These are phyloP conservation scores for Dendrocalamus sinicus DNA, from an alignment of 176 grass and related monocot genomes.

Conservation along the genomic window DNA sequence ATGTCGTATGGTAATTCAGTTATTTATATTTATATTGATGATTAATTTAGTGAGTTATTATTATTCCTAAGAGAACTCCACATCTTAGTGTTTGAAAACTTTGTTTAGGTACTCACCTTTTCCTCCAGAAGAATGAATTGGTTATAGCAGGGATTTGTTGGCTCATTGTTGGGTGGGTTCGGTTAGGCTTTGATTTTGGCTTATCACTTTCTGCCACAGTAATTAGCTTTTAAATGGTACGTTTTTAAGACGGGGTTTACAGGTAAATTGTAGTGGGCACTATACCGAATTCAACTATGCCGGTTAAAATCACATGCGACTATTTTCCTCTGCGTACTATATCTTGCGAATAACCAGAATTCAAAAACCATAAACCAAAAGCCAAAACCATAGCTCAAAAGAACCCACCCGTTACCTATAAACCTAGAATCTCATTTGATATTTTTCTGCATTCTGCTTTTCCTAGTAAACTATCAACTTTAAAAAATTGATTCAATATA, in stretches of 20 bases:
- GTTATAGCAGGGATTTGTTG: not conserved
- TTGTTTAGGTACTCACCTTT: not conserved
- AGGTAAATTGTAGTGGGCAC: no score
- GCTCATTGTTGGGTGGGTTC: not conserved
- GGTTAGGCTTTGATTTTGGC: no score
- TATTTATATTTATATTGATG: constrained; percentile 4
- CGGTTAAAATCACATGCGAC: no score
- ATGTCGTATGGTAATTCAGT: not conserved
- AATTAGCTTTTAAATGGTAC: no score
- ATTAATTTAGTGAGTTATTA: not conserved
- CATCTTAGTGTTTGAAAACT: not conserved
- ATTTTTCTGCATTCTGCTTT: constrained; percentile 12
- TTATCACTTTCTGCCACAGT: no score
- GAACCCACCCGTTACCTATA: no score
- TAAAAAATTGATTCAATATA: constrained; percentile 3
- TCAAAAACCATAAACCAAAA: no score
- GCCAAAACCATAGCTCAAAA: no score
- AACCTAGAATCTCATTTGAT: not conserved
- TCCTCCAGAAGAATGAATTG: not conserved
- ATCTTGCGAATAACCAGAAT: no score
- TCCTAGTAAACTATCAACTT: not conserved
- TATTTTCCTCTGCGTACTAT: no score
- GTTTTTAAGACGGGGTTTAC: no score
- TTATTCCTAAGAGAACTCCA: not conserved
- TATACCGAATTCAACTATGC: no score